Base-by-base conservation (phyloP, 2,329 filamentous ascomycete genomes). In the Stagonosporopsis rhizophila region DNA sequence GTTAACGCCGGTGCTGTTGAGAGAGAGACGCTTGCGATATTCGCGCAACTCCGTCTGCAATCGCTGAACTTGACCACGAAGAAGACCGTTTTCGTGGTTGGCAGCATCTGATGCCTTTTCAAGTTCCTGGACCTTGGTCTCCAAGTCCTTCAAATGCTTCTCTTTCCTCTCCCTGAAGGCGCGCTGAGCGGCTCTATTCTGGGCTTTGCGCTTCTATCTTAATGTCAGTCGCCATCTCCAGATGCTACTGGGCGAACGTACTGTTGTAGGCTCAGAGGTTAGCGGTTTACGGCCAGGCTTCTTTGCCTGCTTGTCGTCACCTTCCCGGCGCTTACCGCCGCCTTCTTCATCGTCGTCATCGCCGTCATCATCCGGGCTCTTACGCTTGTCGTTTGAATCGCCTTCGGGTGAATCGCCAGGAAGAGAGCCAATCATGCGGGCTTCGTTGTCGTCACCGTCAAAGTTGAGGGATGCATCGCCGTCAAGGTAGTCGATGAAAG, bases 221-320 rank as follows among this genome's bases (percentile, higher is more conserved):
- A 27, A 17, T 49, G 62, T 75, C 48, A 77, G 67, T 53, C n/a
- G 52, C 39, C 17, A 22, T 56, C 17, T 28, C 57, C 35, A 39
- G 44, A 40, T 39, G n/a, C 39, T 57, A 30, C 28, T 35, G 38
- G 44, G 37, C 40, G 38, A 44, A 86, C 93, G 81, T 87, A 98
- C 94, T 65, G 93, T 95, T 66, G 91, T 98, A 22, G 95, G 95
- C 77, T 98, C 95, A 20, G 91, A 96, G 44, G 92, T 98, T 69
- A 98, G 82, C 19, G 94, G 95, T 82, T 99, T 99, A 61, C 95
- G 87, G 46, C 95, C 95, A 4, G 95, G 94, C 80, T 98, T 99
- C 86, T 98, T 98, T 22, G 91, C 87, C 39, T 88, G 83, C 78
- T 95, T 96, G 40, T 93, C 91, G 52, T 92, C 88, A 56, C 89